These are phyloP conservation scores for Alternaria triticimaculans DNA, from an alignment of 2,329 filamentous ascomycete genomes.

Conservation along the genomic window DNA sequence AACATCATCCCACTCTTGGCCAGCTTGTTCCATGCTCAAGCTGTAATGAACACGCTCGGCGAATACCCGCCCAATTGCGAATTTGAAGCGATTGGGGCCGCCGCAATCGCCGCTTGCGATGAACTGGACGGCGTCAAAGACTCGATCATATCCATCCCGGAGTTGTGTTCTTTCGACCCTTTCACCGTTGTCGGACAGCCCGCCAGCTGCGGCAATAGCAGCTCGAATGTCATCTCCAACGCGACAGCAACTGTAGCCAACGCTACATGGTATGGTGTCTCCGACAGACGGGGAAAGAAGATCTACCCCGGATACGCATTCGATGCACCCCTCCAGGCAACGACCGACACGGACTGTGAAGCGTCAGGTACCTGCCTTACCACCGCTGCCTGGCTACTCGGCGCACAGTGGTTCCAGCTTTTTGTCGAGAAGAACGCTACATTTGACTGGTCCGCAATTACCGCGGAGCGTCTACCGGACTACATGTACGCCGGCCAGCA, in stretches of 20 bases:
- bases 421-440: background rate
- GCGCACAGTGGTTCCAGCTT: background rate
- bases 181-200: slow-evolving; percentile 8
- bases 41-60: slow-evolving; percentile 37
- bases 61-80: slow-evolving; percentile 36
- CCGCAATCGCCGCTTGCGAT: slow-evolving; percentile 36
- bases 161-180: slow-evolving; percentile 33
- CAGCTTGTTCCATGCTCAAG: slow-evolving; percentile 32
- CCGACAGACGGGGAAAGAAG: background rate
- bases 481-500: background rate
- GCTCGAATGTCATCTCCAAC: background rate
- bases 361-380: background rate
- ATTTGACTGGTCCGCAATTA: background rate
- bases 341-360: background rate
- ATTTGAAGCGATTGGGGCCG: slow-evolving; percentile 28
- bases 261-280: background rate
- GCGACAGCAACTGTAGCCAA: background rate
- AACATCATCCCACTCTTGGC: slow-evolving; percentile 29
- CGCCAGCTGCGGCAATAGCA: background rate
- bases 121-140: slow-evolving; percentile 40
- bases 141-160: slow-evolving; percentile 38
- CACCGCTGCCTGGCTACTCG: background rate
- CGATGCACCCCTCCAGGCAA: background rate
- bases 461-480: background rate
- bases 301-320: background rate